phyloP scores from a whole-genome alignment of 2,329 filamentous ascomycete genomes.

The Stagonosporopsis rhizophila region DNA sequence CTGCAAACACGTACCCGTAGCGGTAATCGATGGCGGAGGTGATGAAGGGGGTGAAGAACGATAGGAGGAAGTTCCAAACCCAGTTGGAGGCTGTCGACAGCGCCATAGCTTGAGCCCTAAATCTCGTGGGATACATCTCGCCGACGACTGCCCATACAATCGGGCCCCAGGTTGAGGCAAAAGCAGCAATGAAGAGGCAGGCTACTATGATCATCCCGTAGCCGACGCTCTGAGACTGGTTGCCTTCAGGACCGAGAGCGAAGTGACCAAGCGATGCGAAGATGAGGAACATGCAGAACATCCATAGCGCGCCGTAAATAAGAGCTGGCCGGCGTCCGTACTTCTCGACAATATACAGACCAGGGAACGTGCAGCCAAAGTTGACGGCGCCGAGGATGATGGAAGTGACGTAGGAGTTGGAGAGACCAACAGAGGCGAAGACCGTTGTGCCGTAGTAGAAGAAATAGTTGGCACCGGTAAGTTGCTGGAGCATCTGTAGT shows the following conservation, averaged over 20 bases:
- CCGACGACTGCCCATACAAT: slow-evolving; percentile 74
- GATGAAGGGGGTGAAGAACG: slow-evolving; percentile 83
- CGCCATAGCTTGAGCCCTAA: slow-evolving; percentile 55
- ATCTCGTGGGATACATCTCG: slow-evolving; percentile 69
- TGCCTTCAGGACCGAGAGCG: slow-evolving; percentile 45
- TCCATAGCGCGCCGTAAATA: slow-evolving; percentile 56
- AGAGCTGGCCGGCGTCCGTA: slow-evolving; percentile 55
- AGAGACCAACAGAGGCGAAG: slow-evolving; percentile 51
- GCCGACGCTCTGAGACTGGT: slow-evolving; percentile 56
- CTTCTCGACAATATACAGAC: slow-evolving; percentile 57
- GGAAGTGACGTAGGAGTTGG: slow-evolving; percentile 55
- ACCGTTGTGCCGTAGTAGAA: slow-evolving; percentile 55
- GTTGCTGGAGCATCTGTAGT: slow-evolving; percentile 71
- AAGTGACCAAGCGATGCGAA: slow-evolving; percentile 58
- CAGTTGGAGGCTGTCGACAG: slow-evolving; percentile 55
- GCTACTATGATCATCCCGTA: slow-evolving; percentile 71
- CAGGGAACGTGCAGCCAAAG: slow-evolving; percentile 56
- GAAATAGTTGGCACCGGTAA: slow-evolving; percentile 73
- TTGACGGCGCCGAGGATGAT: slow-evolving; percentile 59
- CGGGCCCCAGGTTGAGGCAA: slow-evolving; percentile 74
- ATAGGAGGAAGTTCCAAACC: slow-evolving; percentile 53
- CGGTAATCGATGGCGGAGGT: slow-evolving; percentile 73
- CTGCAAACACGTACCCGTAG: slow-evolving; percentile 79
- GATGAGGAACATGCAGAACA: slow-evolving; percentile 65
- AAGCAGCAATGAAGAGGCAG: slow-evolving; percentile 71